Conservation (phyloP, 345 rosid species). For the Lumnitzera racemosa region DNA sequence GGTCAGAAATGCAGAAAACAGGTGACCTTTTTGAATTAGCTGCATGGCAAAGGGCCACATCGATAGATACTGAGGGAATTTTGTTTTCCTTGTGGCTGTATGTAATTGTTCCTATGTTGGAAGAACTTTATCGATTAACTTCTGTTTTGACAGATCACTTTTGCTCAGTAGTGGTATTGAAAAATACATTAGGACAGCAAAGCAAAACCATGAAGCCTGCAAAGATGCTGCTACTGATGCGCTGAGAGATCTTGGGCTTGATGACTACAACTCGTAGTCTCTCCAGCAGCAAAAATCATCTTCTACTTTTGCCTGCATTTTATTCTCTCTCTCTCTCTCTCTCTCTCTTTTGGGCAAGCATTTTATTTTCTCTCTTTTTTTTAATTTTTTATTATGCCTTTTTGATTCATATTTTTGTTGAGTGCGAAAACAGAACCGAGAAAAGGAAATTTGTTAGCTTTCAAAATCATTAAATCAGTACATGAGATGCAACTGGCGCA, state of each 20-base stretch:
- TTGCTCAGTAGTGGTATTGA: conserved; percentile 68
- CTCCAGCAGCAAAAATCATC: neutral
- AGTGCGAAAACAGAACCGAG: too few species aligned
- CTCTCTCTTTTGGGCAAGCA: too few species aligned
- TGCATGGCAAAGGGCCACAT: neutral
- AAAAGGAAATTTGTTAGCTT: too few species aligned
- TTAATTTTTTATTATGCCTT: too few species aligned
- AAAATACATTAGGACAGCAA: conserved; percentile 60
- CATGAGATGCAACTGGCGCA: too few species aligned
- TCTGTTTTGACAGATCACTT: conserved; percentile 36
- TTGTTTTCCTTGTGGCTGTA: neutral
- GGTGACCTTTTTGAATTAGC: conserved; percentile 29
- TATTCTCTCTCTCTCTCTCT: too few species aligned
- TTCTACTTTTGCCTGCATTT: too few species aligned
- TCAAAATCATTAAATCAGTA: too few species aligned
- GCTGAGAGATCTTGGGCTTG: conserved; percentile 78
- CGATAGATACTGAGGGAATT: neutral
- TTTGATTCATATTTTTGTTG: too few species aligned
- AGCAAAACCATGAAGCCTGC: conserved; percentile 63
- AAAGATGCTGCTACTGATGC: conserved; percentile 86
- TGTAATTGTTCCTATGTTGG: neutral
- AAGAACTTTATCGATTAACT: neutral
- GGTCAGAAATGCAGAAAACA: conserved; percentile 77
- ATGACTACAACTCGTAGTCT: conserved; percentile 55
- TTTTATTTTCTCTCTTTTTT: too few species aligned